These are phyloP conservation scores for Metarhizium robertsii DNA, from an alignment of 2,329 filamentous ascomycete genomes.

Conservation along the genomic window DNA sequence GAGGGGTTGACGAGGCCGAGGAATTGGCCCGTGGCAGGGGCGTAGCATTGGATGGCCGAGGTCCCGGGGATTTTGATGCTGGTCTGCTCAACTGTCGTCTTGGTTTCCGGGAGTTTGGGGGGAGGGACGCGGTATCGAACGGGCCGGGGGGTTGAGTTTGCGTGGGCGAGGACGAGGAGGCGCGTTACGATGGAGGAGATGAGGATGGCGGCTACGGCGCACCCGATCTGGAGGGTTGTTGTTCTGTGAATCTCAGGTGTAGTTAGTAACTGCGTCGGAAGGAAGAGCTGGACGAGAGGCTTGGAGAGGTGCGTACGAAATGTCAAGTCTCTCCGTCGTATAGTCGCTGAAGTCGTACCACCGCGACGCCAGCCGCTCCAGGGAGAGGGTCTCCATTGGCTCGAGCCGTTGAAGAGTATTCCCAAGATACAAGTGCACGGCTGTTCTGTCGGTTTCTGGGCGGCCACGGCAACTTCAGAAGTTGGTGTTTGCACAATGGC, in stretches of 20 bases:
- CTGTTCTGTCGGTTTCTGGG: background rate
- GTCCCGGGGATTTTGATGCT: constrained; percentile 57
- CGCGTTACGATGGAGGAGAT: constrained; percentile 22
- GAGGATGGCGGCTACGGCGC: constrained; percentile 13
- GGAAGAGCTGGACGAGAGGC: background rate
- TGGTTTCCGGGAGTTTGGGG: constrained; percentile 48
- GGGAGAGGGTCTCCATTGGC: background rate
- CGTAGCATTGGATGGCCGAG: constrained; percentile 71
- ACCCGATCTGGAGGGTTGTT: constrained; percentile 15
- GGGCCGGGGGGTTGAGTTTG: constrained; percentile 26
- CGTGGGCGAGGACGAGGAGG: constrained; percentile 10
- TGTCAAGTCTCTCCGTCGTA: constrained; percentile 2
- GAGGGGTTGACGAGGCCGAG: constrained; percentile 72
- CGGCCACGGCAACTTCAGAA: background rate
- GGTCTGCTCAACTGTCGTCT: constrained; percentile 48
- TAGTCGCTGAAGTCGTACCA: constrained; percentile 5
- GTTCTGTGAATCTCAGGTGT: constrained; percentile 10
- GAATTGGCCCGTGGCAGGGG: constrained; percentile 78
- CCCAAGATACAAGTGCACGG: background rate
- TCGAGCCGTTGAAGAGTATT: background rate
- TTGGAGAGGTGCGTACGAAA: constrained; percentile 5
- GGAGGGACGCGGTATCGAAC: constrained; percentile 51
- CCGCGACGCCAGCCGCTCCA: constrained; percentile 2
- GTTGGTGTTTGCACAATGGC: background rate
- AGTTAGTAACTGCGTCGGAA: background rate